Percentiles rank a stretch among this genome's conserved stretches.
phyloP scores from a whole-genome alignment of 768 basidiomycete genomes.

The Boletus subcaerulescens region DNA sequence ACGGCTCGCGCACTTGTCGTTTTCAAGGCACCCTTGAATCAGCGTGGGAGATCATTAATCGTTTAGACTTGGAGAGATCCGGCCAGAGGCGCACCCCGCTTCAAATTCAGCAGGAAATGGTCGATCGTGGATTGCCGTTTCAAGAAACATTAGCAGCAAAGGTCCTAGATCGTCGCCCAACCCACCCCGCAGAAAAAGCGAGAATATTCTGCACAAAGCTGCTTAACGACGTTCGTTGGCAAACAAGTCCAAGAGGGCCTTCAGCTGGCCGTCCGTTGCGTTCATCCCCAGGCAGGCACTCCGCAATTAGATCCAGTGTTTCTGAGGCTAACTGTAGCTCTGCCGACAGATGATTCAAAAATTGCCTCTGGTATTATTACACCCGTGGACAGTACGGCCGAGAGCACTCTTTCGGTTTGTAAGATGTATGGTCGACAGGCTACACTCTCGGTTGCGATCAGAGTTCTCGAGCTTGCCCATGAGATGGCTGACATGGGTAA shows the following conservation, averaged over 20 bases:
- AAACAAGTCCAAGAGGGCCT: background rate
- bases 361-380: background rate
- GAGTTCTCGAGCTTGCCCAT: constrained; percentile 4
- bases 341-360: background rate
- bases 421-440: background rate
- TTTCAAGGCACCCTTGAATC: too few species aligned
- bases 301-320: background rate
- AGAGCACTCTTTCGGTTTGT: constrained; percentile 4
- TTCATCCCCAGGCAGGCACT: background rate
- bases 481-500: constrained; percentile 5
- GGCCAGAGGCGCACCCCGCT: background rate
- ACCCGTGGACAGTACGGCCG: background rate
- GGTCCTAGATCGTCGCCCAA: constrained; percentile 6
- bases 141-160: constrained; percentile 16
- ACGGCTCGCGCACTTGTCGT: too few species aligned
- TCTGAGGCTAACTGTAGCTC: background rate
- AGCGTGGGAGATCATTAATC: background rate
- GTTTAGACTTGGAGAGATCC: background rate
- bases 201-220: constrained; percentile 7
- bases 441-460: constrained; percentile 1
- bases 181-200: background rate
- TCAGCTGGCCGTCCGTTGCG: too few species aligned
- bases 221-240: background rate
- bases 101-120: constrained; percentile 21
- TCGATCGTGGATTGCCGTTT: constrained; percentile 5